These are phyloP conservation scores for Venustampulla echinocandica DNA, from an alignment of 495 filamentous ascomycete species.

Conservation along the genomic window DNA sequence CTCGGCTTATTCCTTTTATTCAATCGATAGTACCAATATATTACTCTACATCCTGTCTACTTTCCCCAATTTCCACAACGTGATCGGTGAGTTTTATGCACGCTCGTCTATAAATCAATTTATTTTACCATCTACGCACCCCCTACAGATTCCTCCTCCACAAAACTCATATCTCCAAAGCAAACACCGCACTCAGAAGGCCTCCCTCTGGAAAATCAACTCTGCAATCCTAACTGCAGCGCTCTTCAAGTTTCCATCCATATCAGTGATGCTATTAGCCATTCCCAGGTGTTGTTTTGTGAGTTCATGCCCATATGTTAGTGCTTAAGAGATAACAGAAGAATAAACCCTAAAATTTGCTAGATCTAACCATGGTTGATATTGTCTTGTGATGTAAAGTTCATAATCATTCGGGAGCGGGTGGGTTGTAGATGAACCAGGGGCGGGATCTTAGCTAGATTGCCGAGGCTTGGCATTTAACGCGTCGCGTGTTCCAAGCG, in stretches of 20 bases:
- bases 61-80: slow-evolving; percentile 59
- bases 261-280: slow-evolving; percentile 20
- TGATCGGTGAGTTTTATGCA: slow-evolving; percentile 53
- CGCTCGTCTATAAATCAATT: slow-evolving; percentile 50
- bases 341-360: too few species aligned
- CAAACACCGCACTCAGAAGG: slow-evolving; percentile 60
- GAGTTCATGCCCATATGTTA: slow-evolving; percentile 17
- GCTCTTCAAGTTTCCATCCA: slow-evolving; percentile 13
- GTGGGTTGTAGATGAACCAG: too few species aligned
- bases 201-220: slow-evolving; percentile 47
- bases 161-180: slow-evolving; percentile 67
- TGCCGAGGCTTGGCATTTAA: too few species aligned
- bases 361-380: too few species aligned
- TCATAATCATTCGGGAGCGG: too few species aligned
- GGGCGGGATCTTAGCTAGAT: too few species aligned
- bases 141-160: slow-evolving; percentile 47
- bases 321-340: too few species aligned
- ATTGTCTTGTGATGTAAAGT: too few species aligned
- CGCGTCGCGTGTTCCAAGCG: too few species aligned
- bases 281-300: slow-evolving; percentile 15
- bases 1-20: slow-evolving; percentile 55
- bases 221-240: slow-evolving; percentile 24
- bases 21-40: slow-evolving; percentile 51
- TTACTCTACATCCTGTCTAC: slow-evolving; percentile 52
- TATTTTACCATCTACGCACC: slow-evolving; percentile 59